Evolutionary conservation across 805 yeast genomes (phyloP).

Genomic region (Wickerhamiella musiphila): DNA sequence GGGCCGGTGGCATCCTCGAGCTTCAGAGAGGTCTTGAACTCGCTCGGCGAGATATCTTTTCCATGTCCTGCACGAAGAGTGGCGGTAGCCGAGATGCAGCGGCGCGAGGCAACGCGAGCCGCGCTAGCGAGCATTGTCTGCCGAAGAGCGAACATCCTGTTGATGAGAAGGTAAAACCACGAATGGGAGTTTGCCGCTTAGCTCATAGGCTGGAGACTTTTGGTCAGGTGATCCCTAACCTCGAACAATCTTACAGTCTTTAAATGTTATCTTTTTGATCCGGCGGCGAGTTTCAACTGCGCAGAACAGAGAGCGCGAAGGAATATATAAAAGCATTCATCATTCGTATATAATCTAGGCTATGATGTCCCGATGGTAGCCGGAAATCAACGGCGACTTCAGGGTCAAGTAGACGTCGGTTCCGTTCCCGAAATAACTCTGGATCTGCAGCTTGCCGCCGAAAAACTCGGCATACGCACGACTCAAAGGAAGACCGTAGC

Average conservation of each 20-base stretch:
- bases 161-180: no score
- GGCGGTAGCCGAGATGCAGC: slow-evolving; percentile 7
- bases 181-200: no score
- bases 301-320: no score
- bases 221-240: background rate
- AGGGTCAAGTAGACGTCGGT: slow-evolving; percentile 49
- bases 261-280: no score
- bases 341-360: background rate
- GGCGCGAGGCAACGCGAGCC: slow-evolving; percentile 7
- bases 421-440: slow-evolving; percentile 61
- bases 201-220: slow-evolving; percentile 2
- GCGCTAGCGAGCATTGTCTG: slow-evolving; percentile 9
- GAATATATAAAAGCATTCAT: no score
- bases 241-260: background rate
- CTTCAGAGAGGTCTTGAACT: slow-evolving; percentile 11
- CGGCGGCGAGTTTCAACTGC: no score
- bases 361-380: slow-evolving; percentile 8
- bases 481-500: slow-evolving; percentile 83
- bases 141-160: slow-evolving; percentile 2
- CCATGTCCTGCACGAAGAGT: slow-evolving; percentile 2
- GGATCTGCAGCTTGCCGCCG: slow-evolving; percentile 51
- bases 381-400: slow-evolving; percentile 12
- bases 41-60: slow-evolving; percentile 9
- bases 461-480: slow-evolving; percentile 57
- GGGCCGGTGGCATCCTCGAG: slow-evolving; percentile 69